phyloP scores from a whole-genome alignment of 1,139 yeast genomes.

The Scheffersomyces cryptocercus region DNA sequence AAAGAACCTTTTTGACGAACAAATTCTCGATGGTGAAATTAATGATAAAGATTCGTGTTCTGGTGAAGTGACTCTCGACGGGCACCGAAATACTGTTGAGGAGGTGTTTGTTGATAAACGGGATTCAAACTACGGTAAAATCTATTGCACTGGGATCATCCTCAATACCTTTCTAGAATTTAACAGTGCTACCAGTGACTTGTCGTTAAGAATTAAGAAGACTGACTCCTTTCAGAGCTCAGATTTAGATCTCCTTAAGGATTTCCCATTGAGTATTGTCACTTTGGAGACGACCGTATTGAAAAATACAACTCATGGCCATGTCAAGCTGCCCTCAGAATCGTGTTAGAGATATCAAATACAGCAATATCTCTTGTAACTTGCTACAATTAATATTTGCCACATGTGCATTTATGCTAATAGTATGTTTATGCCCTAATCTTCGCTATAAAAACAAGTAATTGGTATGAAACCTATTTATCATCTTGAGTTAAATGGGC shows the following conservation, averaged over 20 bases:
- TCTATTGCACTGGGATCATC: slow-evolving; percentile 35
- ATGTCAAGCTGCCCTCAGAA: too few species aligned
- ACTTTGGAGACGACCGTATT: slow-evolving; percentile 35
- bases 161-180: slow-evolving; percentile 30
- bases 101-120: slow-evolving; percentile 6
- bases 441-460: too few species aligned
- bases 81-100: not conserved
- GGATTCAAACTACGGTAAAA: slow-evolving; percentile 17
- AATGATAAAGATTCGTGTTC: not conserved
- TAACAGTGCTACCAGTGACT: slow-evolving; percentile 12
- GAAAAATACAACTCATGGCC: slow-evolving; percentile 6
- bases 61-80: slow-evolving; percentile 2
- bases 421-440: too few species aligned
- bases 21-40: not conserved
- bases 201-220: slow-evolving; percentile 22
- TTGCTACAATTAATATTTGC: too few species aligned
- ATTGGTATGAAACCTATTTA: not conserved
- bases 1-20: not conserved
- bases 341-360: too few species aligned
- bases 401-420: too few species aligned
- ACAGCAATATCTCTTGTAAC: too few species aligned
- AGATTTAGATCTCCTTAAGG: slow-evolving; percentile 23
- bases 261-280: slow-evolving; percentile 32
- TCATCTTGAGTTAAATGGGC: not conserved
- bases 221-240: slow-evolving; percentile 2